Conservation (phyloP, 2,329 filamentous ascomycete genomes). For the Plectosphaerella sp. region DNA sequence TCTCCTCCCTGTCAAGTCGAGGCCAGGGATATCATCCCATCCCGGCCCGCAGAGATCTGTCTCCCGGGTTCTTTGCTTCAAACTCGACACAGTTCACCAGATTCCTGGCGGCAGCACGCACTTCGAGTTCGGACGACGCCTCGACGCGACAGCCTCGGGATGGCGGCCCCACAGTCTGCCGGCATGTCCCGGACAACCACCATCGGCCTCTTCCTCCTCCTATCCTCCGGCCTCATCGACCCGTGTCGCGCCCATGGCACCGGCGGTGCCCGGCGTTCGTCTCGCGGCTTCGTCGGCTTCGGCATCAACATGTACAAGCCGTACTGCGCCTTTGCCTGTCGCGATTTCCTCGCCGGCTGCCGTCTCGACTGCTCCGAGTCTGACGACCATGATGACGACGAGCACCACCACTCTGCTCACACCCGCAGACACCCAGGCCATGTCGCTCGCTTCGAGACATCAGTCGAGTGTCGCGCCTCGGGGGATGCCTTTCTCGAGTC, state of each 20-base stretch:
- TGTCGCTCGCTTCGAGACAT: conserved; percentile 7
- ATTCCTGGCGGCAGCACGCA: too few species aligned
- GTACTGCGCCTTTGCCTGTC: conserved; percentile 23
- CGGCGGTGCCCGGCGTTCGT: background rate
- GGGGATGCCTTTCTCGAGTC: conserved; percentile 19
- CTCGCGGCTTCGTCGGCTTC: conserved; percentile 9
- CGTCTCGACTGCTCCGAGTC: conserved; percentile 16
- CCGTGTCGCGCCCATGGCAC: background rate
- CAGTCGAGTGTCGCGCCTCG: conserved; percentile 17
- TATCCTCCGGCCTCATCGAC: background rate
- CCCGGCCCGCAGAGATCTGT: too few species aligned
- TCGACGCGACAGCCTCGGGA: too few species aligned
- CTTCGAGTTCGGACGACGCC: too few species aligned
- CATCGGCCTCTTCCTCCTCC: background rate
- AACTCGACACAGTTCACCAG: too few species aligned
- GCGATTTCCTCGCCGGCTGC: conserved; percentile 13
- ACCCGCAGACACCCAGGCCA: conserved; percentile 7
- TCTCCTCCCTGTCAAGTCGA: too few species aligned
- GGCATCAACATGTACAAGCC: conserved; percentile 13
- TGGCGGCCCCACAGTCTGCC: too few species aligned
- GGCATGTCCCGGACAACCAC: background rate
- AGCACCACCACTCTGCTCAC: background rate
- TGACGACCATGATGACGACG: background rate
- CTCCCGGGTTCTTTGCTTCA: too few species aligned
- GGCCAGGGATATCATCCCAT: too few species aligned